These are phyloP conservation scores for Hawksworthiomyces lignivorus DNA, from an alignment of 2,329 filamentous ascomycete genomes.

Conservation along the genomic window DNA sequence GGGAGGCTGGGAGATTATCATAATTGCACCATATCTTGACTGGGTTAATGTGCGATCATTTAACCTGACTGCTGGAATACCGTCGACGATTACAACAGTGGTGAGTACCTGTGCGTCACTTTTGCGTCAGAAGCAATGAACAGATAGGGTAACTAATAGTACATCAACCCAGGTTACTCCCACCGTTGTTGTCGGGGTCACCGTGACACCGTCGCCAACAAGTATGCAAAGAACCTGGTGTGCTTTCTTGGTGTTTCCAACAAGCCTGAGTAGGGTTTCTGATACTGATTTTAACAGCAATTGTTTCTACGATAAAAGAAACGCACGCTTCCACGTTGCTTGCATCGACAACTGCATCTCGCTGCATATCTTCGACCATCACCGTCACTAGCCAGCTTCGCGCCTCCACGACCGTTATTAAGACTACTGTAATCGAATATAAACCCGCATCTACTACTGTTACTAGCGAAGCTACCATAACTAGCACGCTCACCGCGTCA, in stretches of 20 bases:
- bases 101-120: conserved; percentile 1
- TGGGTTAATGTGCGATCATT: conserved; percentile 8
- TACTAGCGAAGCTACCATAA: not conserved
- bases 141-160: too few relatives aligned
- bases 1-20: conserved; percentile 11
- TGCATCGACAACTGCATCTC: not conserved
- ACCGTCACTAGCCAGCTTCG: not conserved
- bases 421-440: not conserved
- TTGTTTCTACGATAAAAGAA: not conserved
- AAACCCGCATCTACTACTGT: not conserved
- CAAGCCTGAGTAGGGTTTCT: too few relatives aligned
- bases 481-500: conserved; percentile 1
- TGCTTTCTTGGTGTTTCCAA: not conserved
- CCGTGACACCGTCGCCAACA: not conserved
- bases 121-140: too few relatives aligned
- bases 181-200: conserved; percentile 1
- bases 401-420: not conserved
- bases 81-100: conserved; percentile 2
- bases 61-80: conserved; percentile 5
- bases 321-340: not conserved
- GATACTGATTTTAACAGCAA: too few relatives aligned
- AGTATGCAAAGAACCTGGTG: too few relatives aligned
- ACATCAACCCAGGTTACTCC: not conserved
- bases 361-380: not conserved
- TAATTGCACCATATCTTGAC: conserved; percentile 1